phyloP scores from a whole-genome alignment of 805 yeast genomes.

The Candida parachauliodes region DNA sequence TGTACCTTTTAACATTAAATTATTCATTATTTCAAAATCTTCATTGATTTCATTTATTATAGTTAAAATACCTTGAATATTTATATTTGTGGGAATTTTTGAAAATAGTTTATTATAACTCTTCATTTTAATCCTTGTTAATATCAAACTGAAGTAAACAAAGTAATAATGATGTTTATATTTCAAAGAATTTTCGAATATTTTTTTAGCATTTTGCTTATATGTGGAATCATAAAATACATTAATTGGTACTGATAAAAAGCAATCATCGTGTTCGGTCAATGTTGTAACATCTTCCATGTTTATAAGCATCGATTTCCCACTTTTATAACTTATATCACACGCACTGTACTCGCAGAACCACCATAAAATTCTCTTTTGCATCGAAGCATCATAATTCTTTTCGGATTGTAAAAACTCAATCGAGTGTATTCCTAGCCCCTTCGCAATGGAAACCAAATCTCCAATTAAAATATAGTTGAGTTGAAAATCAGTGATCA shows the following conservation, averaged over 20 bases:
- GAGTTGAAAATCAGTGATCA: conserved; percentile 24
- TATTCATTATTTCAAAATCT: conserved; percentile 17
- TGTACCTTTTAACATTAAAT: conserved; percentile 15
- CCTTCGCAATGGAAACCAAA: conserved; percentile 28
- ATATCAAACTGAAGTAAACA: conserved; percentile 12
- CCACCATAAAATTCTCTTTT: conserved; percentile 25
- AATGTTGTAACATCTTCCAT: conserved; percentile 18
- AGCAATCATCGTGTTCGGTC: conserved; percentile 14
- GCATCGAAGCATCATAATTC: conserved; percentile 8
- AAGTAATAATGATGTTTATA: conserved; percentile 11
- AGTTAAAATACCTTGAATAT: conserved; percentile 13
- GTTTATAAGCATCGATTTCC: conserved; percentile 24
- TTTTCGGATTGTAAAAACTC: conserved; percentile 16
- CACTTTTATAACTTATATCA: conserved; percentile 27
- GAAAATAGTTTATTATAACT: conserved; percentile 24
- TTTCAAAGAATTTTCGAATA: conserved; percentile 6
- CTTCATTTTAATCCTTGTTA: conserved; percentile 20
- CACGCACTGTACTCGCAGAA: conserved; percentile 26
- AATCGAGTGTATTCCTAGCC: conserved; percentile 25
- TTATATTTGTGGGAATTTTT: conserved; percentile 8
- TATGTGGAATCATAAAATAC: conserved; percentile 9
- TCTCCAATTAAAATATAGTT: conserved; percentile 23
- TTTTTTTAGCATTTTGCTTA: conserved; percentile 6
- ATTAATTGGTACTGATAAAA: conserved; percentile 13
- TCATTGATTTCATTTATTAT: conserved; percentile 16